Evolutionary conservation across 495 filamentous ascomycete genomes (phyloP), one percentile per base, ranked within the genome.

Genomic region (Xylaria nigripes): DNA sequence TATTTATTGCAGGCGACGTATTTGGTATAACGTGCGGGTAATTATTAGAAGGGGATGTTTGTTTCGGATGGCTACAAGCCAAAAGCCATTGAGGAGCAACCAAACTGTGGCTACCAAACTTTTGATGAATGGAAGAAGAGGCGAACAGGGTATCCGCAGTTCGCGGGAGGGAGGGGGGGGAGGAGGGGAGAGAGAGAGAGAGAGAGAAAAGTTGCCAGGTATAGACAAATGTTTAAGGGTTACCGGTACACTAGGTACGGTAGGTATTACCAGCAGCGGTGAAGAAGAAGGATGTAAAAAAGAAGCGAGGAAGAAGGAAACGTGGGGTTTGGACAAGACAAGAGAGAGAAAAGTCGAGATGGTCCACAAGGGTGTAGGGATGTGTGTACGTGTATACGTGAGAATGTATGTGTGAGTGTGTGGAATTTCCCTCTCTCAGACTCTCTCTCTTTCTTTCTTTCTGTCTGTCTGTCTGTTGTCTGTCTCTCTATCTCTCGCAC

Each of bases 31-130:
- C 10, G 13, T 46, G 45, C 7, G 27, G 44, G 40, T 49, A 2
- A 50, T 50, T 49, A 55, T 55, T 55, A 55, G 45, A 55, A 55
- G 25, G 53, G 38, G 30, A 45, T 55, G 46, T 15, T 45, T 50
- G 53, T 55, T 49, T 55, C 53, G 46, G 46, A 38, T 38, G 53
- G 53, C 53, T 55, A 50, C 45, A 22, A 55, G 45, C 48, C 53
- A 27, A 36, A 27, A 24, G 53, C 53, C 45, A 55, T 50, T 12
- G 38, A 48, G 52, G 24, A 52, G 19, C 53, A 34, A 36, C 47
- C 45, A 46, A 27, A 25, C 44, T 34, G 21, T 8, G 38, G 36
- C 30, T 45, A 29, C 25, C 40, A 34, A 48, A 38, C 6, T 18
- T 36, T 40, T 16, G 53, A 22, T 24, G 53, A 40, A 36, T 23